These are phyloP conservation scores for Lecanoromycetidae sp. DNA, from an alignment of 2,329 filamentous ascomycete species.

Conservation along the genomic window DNA sequence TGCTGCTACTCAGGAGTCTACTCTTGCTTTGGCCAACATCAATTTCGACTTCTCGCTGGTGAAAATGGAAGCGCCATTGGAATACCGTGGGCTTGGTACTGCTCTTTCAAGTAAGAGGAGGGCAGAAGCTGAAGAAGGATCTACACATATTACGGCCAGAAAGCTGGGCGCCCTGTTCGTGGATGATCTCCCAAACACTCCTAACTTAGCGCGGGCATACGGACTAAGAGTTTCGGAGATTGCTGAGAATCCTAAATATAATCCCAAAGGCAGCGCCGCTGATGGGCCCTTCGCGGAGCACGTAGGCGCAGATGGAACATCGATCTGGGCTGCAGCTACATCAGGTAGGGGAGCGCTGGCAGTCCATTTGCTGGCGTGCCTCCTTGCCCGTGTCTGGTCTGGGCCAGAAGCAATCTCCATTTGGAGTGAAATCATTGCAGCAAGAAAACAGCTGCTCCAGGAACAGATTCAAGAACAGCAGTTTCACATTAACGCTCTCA, in stretches of 20 bases:
- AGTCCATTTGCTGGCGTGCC: constrained; percentile 27
- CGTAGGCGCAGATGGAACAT: constrained; percentile 17
- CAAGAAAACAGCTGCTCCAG: background rate
- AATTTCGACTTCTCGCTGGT: constrained; percentile 35
- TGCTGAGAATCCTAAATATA: background rate
- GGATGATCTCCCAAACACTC: constrained; percentile 23
- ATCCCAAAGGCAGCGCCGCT: background rate
- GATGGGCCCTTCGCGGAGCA: constrained; percentile 1
- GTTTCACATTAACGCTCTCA: background rate
- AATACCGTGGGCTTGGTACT: constrained; percentile 25
- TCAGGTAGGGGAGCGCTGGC: constrained; percentile 23
- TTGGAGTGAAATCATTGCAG: constrained; percentile 24
- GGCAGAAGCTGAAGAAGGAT: constrained; percentile 29
- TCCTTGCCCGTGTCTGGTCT: constrained; percentile 23
- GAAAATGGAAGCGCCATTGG: constrained; percentile 30
- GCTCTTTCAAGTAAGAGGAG: constrained; percentile 23
- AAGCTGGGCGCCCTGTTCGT: constrained; percentile 32
- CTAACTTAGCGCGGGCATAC: constrained; percentile 26
- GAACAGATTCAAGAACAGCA: background rate
- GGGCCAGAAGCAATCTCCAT: constrained; percentile 23
- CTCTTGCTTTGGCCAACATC: constrained; percentile 18
- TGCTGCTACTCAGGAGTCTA: constrained; percentile 12
- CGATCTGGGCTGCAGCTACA: constrained; percentile 19
- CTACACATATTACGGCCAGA: constrained; percentile 28
- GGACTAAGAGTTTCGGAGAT: constrained; percentile 19